Conservation (phyloP, 805 yeast species). For the Wickerhamomyces subpelliculosus region DNA sequence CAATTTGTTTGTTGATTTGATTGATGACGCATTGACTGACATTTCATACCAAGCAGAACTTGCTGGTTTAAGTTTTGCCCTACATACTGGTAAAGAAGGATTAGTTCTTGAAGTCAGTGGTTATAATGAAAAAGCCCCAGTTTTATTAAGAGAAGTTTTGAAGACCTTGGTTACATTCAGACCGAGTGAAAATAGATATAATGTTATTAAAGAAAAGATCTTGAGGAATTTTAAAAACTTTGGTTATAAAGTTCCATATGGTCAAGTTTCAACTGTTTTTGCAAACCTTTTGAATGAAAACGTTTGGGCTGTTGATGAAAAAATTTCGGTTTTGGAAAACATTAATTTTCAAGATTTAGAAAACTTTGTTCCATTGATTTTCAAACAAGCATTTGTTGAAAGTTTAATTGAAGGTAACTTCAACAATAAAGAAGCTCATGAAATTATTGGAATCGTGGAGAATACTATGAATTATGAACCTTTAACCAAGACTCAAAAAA, state of each 20-base stretch:
- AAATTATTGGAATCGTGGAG: slow-evolving; percentile 37
- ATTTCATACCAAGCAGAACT: slow-evolving; percentile 76
- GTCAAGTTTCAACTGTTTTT: slow-evolving; percentile 61
- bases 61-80: slow-evolving; percentile 62
- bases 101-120: slow-evolving; percentile 64
- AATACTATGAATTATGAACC: slow-evolving; percentile 30
- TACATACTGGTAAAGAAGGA: slow-evolving; percentile 63
- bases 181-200: slow-evolving; percentile 53
- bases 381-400: slow-evolving; percentile 59
- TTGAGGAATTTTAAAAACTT: slow-evolving; percentile 60
- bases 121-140: slow-evolving; percentile 72
- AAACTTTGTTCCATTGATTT: slow-evolving; percentile 45
- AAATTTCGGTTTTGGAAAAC: slow-evolving; percentile 40
- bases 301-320: slow-evolving; percentile 59
- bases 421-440: slow-evolving; percentile 43
- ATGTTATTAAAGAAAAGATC: slow-evolving; percentile 56
- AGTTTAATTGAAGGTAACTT: slow-evolving; percentile 75
- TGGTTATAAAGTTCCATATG: slow-evolving; percentile 69
- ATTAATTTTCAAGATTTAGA: slow-evolving; percentile 43
- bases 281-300: slow-evolving; percentile 65
- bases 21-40: slow-evolving; percentile 72
- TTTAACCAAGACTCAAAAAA: slow-evolving; percentile 36
- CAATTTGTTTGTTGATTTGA: slow-evolving; percentile 56
- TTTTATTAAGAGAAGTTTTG: slow-evolving; percentile 54
- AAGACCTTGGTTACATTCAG: slow-evolving; percentile 43